Evolutionary conservation across 495 filamentous ascomycete genomes (phyloP), one percentile per base, ranked within the genome.

Genomic region (Tetracladium setigerum): DNA sequence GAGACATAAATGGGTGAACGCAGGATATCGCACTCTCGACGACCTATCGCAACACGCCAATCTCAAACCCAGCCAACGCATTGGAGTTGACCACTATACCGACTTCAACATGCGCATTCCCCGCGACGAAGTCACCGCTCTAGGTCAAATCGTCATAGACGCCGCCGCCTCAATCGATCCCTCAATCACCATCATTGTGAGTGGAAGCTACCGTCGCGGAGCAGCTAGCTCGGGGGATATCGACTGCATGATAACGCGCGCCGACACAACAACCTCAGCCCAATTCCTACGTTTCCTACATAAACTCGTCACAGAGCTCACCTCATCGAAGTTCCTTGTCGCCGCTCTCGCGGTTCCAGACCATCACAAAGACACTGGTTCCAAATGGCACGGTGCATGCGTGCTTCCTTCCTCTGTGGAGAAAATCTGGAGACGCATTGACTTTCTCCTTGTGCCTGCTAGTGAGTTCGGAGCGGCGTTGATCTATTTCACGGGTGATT

Each of bases 401-500:
- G 69, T 76, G 30, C 66, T 90, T 0, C 81, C 84, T 1, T 31
- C 52, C 32, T 53, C 50, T 32, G 17, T 38, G 55, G 50, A 34
- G 31, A 35, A 44, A 54, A 54, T 78, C 4, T 95, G 88, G 89
- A 76, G 89, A 17, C 76, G 89, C 1, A 84, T 95, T 49, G 92
- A 98, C 60, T 77, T 96, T 24, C 70, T 98, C 0, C 74, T 95
- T 13, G 92, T 95, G 11, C 89, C 89, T 0, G 78, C 81, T 50
- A 70, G 74, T 0, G 82, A 95, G 65, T 69, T 90, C 34, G 92
- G 92, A 2, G 92, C 92, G 1, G 90, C 92, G 1, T 60, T 96
- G 57, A 76, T 98, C 42, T 98, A 98, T 58, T 98, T 96, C 55
- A 96, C 92, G 0, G 92, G 92, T 1, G 94, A 95, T 56, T 90